phyloP scores from a whole-genome alignment of 129 eudicot genomes.

The Chrysanthemum seticuspe region DNA sequence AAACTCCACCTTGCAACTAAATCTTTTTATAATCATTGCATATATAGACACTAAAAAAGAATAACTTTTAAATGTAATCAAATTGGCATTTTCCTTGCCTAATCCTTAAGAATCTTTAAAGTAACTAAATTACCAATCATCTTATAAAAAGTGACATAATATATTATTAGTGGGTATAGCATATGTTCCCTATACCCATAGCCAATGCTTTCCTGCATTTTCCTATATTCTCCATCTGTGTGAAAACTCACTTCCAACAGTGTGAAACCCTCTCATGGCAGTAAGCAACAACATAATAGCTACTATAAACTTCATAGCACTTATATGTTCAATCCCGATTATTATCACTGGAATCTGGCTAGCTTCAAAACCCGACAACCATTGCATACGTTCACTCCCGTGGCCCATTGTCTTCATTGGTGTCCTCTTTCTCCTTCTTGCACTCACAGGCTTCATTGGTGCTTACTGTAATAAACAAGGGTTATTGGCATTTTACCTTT shows the following conservation, averaged over 20 bases:
- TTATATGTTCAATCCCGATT: constrained; percentile 85
- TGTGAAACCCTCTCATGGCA: constrained; percentile 51
- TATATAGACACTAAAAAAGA: constrained; percentile 29
- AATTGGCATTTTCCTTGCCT: constrained; percentile 18
- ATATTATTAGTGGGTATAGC: constrained; percentile 26
- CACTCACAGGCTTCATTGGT: constrained; percentile 85
- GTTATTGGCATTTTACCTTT: constrained; percentile 64
- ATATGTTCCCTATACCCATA: constrained; percentile 36
- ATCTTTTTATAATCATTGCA: constrained; percentile 28
- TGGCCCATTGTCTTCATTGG: constrained; percentile 88
- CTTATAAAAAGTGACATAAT: constrained; percentile 20
- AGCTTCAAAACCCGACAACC: constrained; percentile 83
- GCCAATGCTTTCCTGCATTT: constrained; percentile 20
- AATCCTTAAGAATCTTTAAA: constrained; percentile 31
- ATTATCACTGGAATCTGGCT: constrained; percentile 88
- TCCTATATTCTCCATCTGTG: constrained; percentile 18
- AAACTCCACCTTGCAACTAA: constrained; percentile 23
- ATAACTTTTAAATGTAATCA: neutral
- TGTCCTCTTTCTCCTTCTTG: constrained; percentile 56
- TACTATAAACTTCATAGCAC: constrained; percentile 70
- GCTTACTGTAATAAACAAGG: constrained; percentile 83
- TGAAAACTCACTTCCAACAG: constrained; percentile 19
- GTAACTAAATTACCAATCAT: constrained; percentile 18
- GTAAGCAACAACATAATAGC: constrained; percentile 93
- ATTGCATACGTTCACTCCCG: constrained; percentile 86